These are phyloP conservation scores for Westerdykella aurantiaca DNA, from an alignment of 2,329 filamentous ascomycete genomes.

Conservation along the genomic window DNA sequence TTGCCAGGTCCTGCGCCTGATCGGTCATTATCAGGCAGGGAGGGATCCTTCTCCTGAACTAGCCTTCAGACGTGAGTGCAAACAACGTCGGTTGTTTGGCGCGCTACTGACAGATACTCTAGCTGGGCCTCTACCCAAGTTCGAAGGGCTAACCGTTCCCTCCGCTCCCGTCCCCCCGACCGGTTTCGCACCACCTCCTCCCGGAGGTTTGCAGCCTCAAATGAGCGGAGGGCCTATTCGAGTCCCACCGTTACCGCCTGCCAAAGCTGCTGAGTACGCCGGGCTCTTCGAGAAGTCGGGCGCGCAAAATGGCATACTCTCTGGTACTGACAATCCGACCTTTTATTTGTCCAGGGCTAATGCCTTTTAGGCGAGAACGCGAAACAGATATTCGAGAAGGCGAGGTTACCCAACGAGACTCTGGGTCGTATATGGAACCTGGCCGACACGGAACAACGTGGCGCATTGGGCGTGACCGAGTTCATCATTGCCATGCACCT, in stretches of 20 bases:
- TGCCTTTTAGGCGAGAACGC: slow-evolving; percentile 63
- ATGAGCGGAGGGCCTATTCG: slow-evolving; percentile 60
- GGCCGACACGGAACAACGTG: slow-evolving; percentile 87
- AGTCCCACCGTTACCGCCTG: slow-evolving; percentile 79
- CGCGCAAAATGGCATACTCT: slow-evolving; percentile 68
- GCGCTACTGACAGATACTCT: slow-evolving; percentile 5
- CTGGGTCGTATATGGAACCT: slow-evolving; percentile 95
- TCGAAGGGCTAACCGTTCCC: slow-evolving; percentile 65
- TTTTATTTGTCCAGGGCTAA: slow-evolving; percentile 4
- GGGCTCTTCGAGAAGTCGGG: slow-evolving; percentile 86
- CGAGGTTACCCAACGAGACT: slow-evolving; percentile 79
- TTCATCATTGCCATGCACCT: slow-evolving; percentile 99
- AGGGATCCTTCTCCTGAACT: slow-evolving; percentile 74
- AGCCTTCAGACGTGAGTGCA: slow-evolving; percentile 63
- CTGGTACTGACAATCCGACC: slow-evolving; percentile 43
- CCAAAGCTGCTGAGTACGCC: slow-evolving; percentile 85
- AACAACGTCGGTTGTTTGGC: not conserved
- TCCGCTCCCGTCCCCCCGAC: slow-evolving; percentile 48
- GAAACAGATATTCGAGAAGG: slow-evolving; percentile 92
- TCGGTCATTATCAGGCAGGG: slow-evolving; percentile 89
- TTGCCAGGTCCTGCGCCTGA: slow-evolving; percentile 84
- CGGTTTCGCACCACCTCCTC: slow-evolving; percentile 38
- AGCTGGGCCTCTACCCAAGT: slow-evolving; percentile 82
- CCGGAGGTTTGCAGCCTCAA: slow-evolving; percentile 34
- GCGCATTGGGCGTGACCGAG: slow-evolving; percentile 77